These are phyloP conservation scores for Neurospora sp. DNA, from an alignment of 495 filamentous ascomycete species.

Conservation along the genomic window DNA sequence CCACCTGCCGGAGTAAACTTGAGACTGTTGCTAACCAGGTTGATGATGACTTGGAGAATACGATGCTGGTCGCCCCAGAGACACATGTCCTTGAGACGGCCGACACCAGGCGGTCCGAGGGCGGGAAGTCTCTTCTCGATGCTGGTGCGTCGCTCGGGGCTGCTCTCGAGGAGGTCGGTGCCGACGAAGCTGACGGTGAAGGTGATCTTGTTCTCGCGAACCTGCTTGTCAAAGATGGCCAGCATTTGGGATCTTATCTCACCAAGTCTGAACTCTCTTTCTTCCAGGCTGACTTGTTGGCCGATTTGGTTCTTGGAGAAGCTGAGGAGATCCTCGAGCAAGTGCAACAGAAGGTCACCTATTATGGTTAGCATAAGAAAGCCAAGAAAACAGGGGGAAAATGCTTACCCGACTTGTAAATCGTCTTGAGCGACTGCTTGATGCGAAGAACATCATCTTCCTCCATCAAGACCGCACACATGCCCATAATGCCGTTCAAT, in stretches of 20 bases:
- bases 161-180: constrained; percentile 28
- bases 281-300: constrained; percentile 63
- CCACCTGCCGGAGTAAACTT: constrained; percentile 85
- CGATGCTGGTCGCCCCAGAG: constrained; percentile 88
- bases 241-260: constrained; percentile 71
- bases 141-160: constrained; percentile 21
- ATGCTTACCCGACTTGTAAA: constrained; percentile 64
- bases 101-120: constrained; percentile 50
- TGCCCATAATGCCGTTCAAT: constrained; percentile 85
- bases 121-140: constrained; percentile 31
- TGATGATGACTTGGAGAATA: constrained; percentile 83
- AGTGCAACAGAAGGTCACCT: constrained; percentile 70
- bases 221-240: constrained; percentile 84
- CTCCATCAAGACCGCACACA: constrained; percentile 85
- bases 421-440: constrained; percentile 70
- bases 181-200: constrained; percentile 61
- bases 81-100: constrained; percentile 57
- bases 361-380: neutral
- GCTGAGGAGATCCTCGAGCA: constrained; percentile 83
- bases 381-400: neutral
- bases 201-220: constrained; percentile 63
- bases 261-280: constrained; percentile 71
- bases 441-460: constrained; percentile 69
- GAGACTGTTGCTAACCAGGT: constrained; percentile 82
- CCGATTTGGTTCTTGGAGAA: constrained; percentile 94